These are phyloP conservation scores for Lepiota brunneoincarnata DNA, from an alignment of 768 basidiomycete genomes.

Conservation along the genomic window DNA sequence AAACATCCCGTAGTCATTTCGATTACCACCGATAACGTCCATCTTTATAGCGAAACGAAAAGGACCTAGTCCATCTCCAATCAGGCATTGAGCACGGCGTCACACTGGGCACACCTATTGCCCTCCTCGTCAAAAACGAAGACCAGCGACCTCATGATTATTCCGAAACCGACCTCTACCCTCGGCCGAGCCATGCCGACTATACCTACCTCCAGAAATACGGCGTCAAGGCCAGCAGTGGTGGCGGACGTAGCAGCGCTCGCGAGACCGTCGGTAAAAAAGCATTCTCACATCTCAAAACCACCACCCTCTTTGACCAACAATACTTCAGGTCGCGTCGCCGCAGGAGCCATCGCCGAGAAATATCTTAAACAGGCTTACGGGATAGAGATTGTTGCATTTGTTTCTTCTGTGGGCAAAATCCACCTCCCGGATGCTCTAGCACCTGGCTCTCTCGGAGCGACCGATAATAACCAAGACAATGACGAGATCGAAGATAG, in stretches of 20 bases:
- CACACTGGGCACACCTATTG: constrained; percentile 97
- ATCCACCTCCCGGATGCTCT: constrained; percentile 67
- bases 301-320: background rate
- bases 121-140: constrained; percentile 94
- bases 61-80: constrained; percentile 90
- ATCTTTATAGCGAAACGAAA: constrained; percentile 78
- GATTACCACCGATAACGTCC: constrained; percentile 1
- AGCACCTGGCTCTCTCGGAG: constrained; percentile 33
- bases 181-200: constrained; percentile 96
- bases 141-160: constrained; percentile 99
- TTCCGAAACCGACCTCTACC: constrained; percentile 96
- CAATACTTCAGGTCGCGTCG: constrained; percentile 72
- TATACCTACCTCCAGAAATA: constrained; percentile 98
- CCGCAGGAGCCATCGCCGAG: constrained; percentile 97
- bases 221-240: constrained; percentile 94
- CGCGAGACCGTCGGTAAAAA: constrained; percentile 89
- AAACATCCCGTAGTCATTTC: constrained; percentile 4
- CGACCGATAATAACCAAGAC: constrained; percentile 39
- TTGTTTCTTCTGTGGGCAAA: constrained; percentile 95
- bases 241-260: constrained; percentile 92
- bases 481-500: constrained; percentile 72
- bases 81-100: constrained; percentile 93
- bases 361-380: constrained; percentile 85
- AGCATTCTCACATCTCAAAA: background rate
- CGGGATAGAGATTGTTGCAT: constrained; percentile 94